Percentiles rank a stretch among this genome's conserved stretches.
Conservation (phyloP, 225 moss, liverwort and hornwort genomes). For the Polytrichum formosum region DNA sequence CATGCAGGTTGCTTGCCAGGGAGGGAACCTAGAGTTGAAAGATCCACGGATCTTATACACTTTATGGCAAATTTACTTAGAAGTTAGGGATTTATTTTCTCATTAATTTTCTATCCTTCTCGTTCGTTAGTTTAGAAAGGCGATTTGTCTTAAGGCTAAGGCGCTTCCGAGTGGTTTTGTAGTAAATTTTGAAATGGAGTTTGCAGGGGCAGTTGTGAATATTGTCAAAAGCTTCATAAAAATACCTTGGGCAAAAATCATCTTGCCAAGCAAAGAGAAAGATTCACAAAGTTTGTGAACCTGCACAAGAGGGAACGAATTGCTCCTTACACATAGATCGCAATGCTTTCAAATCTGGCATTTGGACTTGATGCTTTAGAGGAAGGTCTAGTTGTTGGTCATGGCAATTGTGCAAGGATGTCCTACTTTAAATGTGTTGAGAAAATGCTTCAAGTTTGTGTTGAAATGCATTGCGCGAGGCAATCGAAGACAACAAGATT, state of each 20-base stretch:
- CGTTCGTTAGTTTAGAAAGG: background rate
- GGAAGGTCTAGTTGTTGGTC: background rate
- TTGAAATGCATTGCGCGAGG: background rate
- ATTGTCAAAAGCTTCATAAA: background rate
- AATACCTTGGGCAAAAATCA: background rate
- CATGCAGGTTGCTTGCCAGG: no score
- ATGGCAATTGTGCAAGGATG: background rate
- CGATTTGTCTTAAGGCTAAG: background rate
- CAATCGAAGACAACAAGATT: background rate
- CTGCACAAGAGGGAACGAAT: background rate
- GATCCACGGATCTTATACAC: no score
- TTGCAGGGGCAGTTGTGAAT: background rate
- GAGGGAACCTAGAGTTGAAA: no score
- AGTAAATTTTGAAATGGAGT: background rate
- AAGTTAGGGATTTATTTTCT: no score
- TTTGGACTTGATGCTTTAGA: background rate
- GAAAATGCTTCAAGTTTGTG: constrained; percentile 4
- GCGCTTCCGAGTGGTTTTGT: background rate
- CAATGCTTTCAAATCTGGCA: background rate
- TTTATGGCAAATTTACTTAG: no score
- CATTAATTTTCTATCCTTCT: no score
- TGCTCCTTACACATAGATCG: background rate
- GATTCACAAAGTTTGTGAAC: background rate
- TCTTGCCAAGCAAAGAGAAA: background rate
- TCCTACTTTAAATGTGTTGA: background rate